Evolutionary conservation across 2,329 filamentous ascomycete genomes (phyloP), one percentile per base, ranked within the genome.

Genomic region (Pseudogymnoascus sp.): DNA sequence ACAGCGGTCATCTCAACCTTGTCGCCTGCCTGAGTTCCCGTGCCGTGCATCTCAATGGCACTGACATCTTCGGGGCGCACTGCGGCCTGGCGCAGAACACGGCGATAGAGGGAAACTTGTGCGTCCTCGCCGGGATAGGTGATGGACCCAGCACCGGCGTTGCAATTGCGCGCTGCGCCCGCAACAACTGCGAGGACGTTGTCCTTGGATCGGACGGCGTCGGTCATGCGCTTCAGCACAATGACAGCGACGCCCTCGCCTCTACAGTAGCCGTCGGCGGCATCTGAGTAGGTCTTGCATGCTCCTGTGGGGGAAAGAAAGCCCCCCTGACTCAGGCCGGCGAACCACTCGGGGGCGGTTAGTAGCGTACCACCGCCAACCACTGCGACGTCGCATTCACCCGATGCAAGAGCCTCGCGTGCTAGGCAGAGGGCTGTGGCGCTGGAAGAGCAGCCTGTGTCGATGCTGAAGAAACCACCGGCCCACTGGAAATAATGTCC

Each of bases 11-110:
- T 91, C 71, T 95, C 90, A 3, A 84, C 87, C 7, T 83, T 84
- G 68, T 94, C 90, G 64, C 88, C 90, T 37, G 87, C 89, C 71
- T 92, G 89, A 0, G 89, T 95, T 38, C 90, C 90, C 2, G 90
- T 94, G 15, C 88, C 90, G 71, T 95, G 90, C 85, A 93, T 91
- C 74, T 94, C 90, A 8, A 94, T 85, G 69, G 91, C 93, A 72
- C 84, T 84, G 60, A 94, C 81, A 63, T 91, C 87, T 57, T 85
- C 79, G 1, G 89, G 87, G 68, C 91, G 85, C 14, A 92, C 80
- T 62, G 86, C 4, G 70, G 87, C 85, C 38, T 88, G 82, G 58
- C 86, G 81, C 1, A 92, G 77, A 12, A 92, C 84, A 57, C 83
- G 78, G 60, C 82, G 80, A 67, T 87, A 91, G 9, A 92, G 75